A percentile compares a stretch with the other conserved stretches of the same genome.
Conservation (phyloP, 1,139 yeast species). For the Groenewaldozyma auringiensis region DNA sequence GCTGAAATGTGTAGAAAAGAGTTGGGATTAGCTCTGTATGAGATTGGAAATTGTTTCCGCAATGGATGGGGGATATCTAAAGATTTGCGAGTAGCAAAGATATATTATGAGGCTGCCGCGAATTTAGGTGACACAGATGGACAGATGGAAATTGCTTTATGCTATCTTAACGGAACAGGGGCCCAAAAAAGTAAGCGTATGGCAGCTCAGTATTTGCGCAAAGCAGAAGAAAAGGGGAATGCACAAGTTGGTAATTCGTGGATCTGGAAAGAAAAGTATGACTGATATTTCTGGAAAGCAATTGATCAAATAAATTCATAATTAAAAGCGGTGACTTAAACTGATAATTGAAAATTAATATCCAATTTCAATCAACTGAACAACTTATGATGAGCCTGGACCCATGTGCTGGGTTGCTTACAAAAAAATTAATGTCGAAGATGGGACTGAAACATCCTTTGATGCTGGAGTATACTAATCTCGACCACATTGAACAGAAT, state of each 20-base stretch:
- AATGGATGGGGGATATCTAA: constrained; percentile 31
- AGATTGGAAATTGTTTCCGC: constrained; percentile 30
- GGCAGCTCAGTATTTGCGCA: constrained; percentile 28
- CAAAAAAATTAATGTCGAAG: too few relatives aligned
- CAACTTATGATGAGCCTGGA: too few relatives aligned
- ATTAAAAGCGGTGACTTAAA: too few relatives aligned
- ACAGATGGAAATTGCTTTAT: constrained; percentile 28
- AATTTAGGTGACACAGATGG: constrained; percentile 32
- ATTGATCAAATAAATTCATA: too few relatives aligned
- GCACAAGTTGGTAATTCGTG: constrained; percentile 31
- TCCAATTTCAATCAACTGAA: too few relatives aligned
- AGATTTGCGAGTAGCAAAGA: constrained; percentile 25
- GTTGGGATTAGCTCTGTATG: constrained; percentile 28
- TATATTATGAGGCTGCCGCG: constrained; percentile 31
- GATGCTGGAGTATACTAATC: too few relatives aligned
- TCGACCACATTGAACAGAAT: too few relatives aligned
- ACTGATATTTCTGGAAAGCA: too few relatives aligned
- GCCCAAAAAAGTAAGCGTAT: constrained; percentile 25
- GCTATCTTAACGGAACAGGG: constrained; percentile 29
- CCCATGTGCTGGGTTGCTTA: too few relatives aligned
- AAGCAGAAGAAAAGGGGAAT: constrained; percentile 27
- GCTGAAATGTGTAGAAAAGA: constrained; percentile 17
- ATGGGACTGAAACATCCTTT: too few relatives aligned
- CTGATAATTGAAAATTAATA: too few relatives aligned
- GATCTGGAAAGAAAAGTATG: constrained; percentile 31